These are phyloP conservation scores for Lobulomyces angularis DNA, from an alignment of 192 early-diverging fungal species.

Conservation along the genomic window DNA sequence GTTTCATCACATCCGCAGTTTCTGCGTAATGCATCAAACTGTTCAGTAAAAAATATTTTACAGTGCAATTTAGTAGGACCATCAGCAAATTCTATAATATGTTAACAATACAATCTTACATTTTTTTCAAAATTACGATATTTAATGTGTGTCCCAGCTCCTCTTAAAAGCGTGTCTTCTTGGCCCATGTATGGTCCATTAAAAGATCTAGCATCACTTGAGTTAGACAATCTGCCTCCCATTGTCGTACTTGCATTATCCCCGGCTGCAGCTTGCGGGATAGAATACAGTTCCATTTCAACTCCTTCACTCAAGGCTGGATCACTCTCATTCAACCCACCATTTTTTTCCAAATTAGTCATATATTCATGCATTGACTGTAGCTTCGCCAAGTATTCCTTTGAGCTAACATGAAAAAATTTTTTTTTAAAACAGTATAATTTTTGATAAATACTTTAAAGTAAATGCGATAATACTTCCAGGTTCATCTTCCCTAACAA, in stretches of 20 bases:
- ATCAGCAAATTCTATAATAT: constrained; percentile 45
- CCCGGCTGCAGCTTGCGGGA: constrained; percentile 1
- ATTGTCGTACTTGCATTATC: constrained; percentile 8
- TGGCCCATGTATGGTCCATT: constrained; percentile 18
- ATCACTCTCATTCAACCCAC: constrained; percentile 10
- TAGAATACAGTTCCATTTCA: constrained; percentile 3
- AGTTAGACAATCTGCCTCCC: no score
- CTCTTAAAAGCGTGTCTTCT: constrained; percentile 53
- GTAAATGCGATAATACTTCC: constrained; percentile 88
- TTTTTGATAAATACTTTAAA: constrained; percentile 31
- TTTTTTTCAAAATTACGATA: constrained; percentile 38
- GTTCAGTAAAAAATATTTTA: constrained; percentile 81
- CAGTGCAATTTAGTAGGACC: constrained; percentile 70
- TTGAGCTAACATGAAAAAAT: constrained; percentile 28
- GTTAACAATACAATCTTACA: neutral
- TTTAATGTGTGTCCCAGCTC: constrained; percentile 61
- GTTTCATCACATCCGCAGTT: constrained; percentile 72
- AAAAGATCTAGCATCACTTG: constrained; percentile 8
- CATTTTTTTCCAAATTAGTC: constrained; percentile 8
- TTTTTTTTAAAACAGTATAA: constrained; percentile 6
- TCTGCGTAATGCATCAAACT: constrained; percentile 80
- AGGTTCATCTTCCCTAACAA: constrained; percentile 84
- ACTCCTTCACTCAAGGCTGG: no score
- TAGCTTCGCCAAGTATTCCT: constrained; percentile 58
- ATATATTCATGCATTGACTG: constrained; percentile 20